phyloP scores from a whole-genome alignment of 192 early-diverging fungal genomes.

The Linnemannia hyalina region DNA sequence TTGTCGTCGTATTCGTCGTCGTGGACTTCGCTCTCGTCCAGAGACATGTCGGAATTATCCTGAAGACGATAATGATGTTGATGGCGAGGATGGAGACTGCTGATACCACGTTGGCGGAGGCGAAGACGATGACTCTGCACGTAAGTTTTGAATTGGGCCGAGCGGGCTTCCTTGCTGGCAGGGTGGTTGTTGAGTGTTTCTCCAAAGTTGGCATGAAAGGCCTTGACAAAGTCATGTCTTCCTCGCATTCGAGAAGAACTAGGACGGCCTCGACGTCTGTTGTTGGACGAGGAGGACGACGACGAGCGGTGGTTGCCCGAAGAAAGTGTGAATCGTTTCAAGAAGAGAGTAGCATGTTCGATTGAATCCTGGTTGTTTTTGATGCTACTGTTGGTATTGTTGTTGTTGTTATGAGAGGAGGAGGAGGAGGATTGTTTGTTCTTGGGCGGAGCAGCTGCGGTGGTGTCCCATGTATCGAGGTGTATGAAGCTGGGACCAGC shows the following conservation, averaged over 20 bases:
- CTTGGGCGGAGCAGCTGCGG: background rate
- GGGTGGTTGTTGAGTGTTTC: background rate
- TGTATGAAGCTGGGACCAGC: constrained; percentile 50
- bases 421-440: background rate
- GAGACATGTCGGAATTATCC: constrained; percentile 36
- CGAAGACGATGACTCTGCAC: constrained; percentile 39
- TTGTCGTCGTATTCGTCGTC: constrained; percentile 17
- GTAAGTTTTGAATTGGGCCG: constrained; percentile 28
- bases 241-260: constrained; percentile 27
- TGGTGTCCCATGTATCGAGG: constrained; percentile 3
- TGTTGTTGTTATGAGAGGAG: background rate
- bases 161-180: constrained; percentile 18
- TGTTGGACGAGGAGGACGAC: background rate
- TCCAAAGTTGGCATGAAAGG: background rate
- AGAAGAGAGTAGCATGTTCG: constrained; percentile 13
- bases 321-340: constrained; percentile 25
- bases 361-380: background rate
- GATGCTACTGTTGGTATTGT: background rate
- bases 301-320: background rate
- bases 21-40: constrained; percentile 22
- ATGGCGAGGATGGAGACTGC: background rate
- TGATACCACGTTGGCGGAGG: constrained; percentile 24
- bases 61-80: constrained; percentile 3
- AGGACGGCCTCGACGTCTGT: constrained; percentile 22
- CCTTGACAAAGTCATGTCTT: constrained; percentile 27